Evolutionary conservation across 306 rosid species (phyloP).

Genomic region (Argentina anserina): DNA sequence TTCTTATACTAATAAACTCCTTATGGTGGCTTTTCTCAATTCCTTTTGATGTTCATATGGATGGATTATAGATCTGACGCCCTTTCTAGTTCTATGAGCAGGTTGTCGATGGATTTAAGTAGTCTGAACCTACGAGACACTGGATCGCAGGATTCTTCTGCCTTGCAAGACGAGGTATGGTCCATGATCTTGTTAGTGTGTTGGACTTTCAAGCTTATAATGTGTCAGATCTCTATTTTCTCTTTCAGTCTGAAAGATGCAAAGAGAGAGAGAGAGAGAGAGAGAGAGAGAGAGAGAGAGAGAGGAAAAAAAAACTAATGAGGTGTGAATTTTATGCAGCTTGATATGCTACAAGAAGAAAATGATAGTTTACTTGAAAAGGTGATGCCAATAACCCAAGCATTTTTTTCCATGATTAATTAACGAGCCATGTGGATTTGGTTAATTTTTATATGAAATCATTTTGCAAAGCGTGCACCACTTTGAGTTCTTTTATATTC

Average conservation of each 20-base stretch:
- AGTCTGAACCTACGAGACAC: slow-evolving; percentile 67
- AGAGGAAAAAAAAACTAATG: slow-evolving; percentile 20
- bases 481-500: slow-evolving; percentile 8
- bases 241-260: background rate
- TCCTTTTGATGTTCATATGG: background rate
- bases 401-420: slow-evolving; percentile 13
- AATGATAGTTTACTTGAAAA: slow-evolving; percentile 73
- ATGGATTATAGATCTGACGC: slow-evolving; percentile 18
- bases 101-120: slow-evolving; percentile 81
- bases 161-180: slow-evolving; percentile 85
- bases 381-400: slow-evolving; percentile 57
- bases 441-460: background rate
- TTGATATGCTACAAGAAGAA: slow-evolving; percentile 97
- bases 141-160: slow-evolving; percentile 36
- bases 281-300: background rate
- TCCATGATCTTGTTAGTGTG: background rate
- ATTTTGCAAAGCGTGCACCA: background rate
- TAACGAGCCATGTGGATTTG: slow-evolving; percentile 25
- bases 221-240: background rate
- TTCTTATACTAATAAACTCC: background rate
- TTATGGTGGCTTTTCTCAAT: background rate
- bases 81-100: slow-evolving; percentile 33
- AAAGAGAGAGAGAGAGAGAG: background rate
- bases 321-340: slow-evolving; percentile 63
- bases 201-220: background rate